Evolutionary conservation across 1,284 basidiomycete genomes (phyloP), one percentile per base, ranked within the genome.

Genomic region (Marasmius tenuissimus): DNA sequence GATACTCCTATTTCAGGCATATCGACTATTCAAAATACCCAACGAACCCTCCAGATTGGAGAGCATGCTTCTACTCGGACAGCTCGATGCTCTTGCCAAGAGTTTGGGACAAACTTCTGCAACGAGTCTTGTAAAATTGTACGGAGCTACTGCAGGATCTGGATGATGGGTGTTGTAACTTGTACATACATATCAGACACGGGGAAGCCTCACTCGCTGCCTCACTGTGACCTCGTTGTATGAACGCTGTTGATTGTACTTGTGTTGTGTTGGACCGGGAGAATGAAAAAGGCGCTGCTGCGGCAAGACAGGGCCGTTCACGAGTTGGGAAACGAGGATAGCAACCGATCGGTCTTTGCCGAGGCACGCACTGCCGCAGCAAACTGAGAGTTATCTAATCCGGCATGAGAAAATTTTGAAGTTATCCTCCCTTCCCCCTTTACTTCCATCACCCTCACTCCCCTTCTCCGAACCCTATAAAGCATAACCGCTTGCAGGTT

Each of bases 21-120:
- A 85, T 72, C 83, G 90, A 66, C 71, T 94, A 72, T 96, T 95
- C 82, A 95, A 92, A 78, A 92, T 96, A 53, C 92, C 93, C 7
- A 80, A 88, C 57, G 97, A 98, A 75, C 96, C 96, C 37, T 94
- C 87, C 71, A 84, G 97, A 65, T 77, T 98, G 70, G 96, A 98
- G 73, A 92, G 94, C 73, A 84, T 97, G 85, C 77, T 93, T 72
- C 74, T 93, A 66, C 78, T 96, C 47, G 94, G 93, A n/a, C 92
- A 93, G 78, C 85, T 96, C 65, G 94, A 96, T 75, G 91, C 86
- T 11, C 87, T 92, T 67, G 90, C 89, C 52, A 91, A 89, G 81
- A 89, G 84, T 62, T 78, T 96, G 68, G 92, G 85, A 63, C 84
- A 82, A 52, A 87, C 86, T 61, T 87, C 92, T 45, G 88, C 90